phyloP scores from a whole-genome alignment of 768 basidiomycete genomes.

The Polyporus arcularius region DNA sequence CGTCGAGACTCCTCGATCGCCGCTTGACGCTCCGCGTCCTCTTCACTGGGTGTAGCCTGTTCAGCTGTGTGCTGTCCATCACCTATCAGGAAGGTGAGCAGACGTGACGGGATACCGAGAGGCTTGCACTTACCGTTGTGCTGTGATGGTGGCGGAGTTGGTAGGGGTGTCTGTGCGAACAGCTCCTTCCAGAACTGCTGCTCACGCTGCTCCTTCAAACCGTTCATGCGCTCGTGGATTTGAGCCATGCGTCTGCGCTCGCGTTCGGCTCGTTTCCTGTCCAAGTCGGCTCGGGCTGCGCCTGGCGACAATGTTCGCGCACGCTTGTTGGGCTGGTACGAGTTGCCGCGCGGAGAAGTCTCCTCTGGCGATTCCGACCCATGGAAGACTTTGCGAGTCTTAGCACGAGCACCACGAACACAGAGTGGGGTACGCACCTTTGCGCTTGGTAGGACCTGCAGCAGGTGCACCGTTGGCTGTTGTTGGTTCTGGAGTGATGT shows the following conservation, averaged over 20 bases:
- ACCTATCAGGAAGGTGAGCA: not conserved
- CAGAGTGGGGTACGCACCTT: not conserved
- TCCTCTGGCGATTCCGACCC: not conserved
- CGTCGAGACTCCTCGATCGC: conserved; percentile 64
- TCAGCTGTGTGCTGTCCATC: not conserved
- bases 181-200: conserved; percentile 6
- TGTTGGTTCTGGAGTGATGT: conserved; percentile 1
- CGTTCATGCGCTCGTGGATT: not conserved
- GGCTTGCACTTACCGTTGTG: not conserved
- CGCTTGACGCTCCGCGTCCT: conserved; percentile 41
- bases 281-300: not conserved
- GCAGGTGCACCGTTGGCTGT: conserved; percentile 1
- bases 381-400: not conserved
- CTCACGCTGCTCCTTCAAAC: conserved; percentile 9
- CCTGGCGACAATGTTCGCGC: conserved; percentile 10
- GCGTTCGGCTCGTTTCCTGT: conserved; percentile 12
- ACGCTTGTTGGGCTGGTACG: conserved; percentile 15
- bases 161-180: not conserved
- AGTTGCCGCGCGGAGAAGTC: not conserved
- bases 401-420: not conserved
- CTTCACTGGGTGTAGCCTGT: conserved; percentile 6
- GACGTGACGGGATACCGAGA: not conserved
- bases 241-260: conserved; percentile 4
- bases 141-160: conserved; percentile 8
- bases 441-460: not conserved